Conservation (phyloP, 441 rosid species). For the Aleurites moluccanus region DNA sequence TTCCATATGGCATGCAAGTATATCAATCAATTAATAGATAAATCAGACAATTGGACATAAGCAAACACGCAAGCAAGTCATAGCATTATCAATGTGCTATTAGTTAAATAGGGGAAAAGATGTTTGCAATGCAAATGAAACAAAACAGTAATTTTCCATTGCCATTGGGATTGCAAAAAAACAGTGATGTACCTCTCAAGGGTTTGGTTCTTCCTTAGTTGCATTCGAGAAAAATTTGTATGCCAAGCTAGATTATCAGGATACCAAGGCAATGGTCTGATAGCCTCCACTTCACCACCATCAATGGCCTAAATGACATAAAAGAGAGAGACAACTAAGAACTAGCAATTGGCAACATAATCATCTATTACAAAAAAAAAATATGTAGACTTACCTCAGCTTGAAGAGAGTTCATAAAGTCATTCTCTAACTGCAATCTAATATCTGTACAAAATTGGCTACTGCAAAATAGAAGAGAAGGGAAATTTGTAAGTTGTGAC, state of each 20-base stretch:
- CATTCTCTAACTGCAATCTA: conserved; percentile 72
- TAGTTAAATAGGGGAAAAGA: neutral
- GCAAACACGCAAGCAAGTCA: neutral
- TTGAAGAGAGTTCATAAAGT: conserved; percentile 74
- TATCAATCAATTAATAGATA: neutral
- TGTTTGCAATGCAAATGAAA: neutral
- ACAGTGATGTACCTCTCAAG: conserved; percentile 70
- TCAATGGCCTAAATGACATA: conserved; percentile 43
- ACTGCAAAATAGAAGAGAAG: conserved; percentile 45
- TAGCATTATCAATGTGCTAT: neutral
- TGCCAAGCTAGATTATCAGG: conserved; percentile 96
- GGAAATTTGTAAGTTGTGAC: neutral
- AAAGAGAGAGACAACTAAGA: conserved; percentile 4
- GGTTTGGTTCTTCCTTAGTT: conserved; percentile 80
- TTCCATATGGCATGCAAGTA: neutral
- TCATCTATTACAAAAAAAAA: neutral
- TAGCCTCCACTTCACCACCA: conserved; percentile 70
- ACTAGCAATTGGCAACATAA: conserved; percentile 9
- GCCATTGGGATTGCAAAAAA: neutral
- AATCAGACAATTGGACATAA: neutral
- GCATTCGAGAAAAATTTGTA: conserved; percentile 87
- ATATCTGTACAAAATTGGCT: conserved; percentile 82
- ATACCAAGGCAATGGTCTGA: conserved; percentile 93
- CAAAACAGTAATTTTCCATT: too few species aligned
- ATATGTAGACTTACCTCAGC: conserved; percentile 46